Evolutionary conservation across 1,139 yeast species (phyloP), one percentile per base, ranked within the genome.

Genomic region (Suhomyces bokatorum): DNA sequence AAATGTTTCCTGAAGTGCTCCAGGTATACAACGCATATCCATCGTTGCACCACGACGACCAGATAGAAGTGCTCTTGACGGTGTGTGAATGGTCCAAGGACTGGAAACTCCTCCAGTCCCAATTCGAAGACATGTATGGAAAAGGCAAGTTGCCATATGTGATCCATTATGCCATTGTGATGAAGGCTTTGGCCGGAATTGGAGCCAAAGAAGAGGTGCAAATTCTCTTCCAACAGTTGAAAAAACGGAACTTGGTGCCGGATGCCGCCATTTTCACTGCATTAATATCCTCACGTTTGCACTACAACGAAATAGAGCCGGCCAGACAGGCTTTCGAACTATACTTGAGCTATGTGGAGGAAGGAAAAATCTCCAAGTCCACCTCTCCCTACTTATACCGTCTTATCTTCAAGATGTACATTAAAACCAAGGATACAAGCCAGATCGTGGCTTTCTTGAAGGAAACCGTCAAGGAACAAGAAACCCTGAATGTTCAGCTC

Each of bases 111-210:
- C 68, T 88, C 48, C 85, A 84, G 57, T 56, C 66, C n/a, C 77
- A 80, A 40, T 84, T 87, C 56, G 87, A 85, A 50, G 73, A 70
- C 2, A 68, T 85, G 60, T 77, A 81, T 50, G 83, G 83, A 2
- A 66, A 73, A 22, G 84, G 83, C 1, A 69, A 77, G 35, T 62
- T 78, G 20, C 87, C 90, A 0, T 75, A 75, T 40, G 64, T 77
- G 12, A 59, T 67, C 6, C 90, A 86, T 57, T 87, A 86, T 58
- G 74, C 80, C 4, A 74, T 81, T 30, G 81, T 85, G 5, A 80
- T 89, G 79, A 66, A 70, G 43, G 82, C 89, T 0, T 67, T 87
- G 48, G 81, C 88, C 0, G 58, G 64, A 8, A 64, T 79, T 37
- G 89, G 89, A 0, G 81, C 83, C 26, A 59, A 66, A 3, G 72